Base-by-base conservation (phyloP, 2,329 filamentous ascomycete species). In the Aspergillus sp. region DNA sequence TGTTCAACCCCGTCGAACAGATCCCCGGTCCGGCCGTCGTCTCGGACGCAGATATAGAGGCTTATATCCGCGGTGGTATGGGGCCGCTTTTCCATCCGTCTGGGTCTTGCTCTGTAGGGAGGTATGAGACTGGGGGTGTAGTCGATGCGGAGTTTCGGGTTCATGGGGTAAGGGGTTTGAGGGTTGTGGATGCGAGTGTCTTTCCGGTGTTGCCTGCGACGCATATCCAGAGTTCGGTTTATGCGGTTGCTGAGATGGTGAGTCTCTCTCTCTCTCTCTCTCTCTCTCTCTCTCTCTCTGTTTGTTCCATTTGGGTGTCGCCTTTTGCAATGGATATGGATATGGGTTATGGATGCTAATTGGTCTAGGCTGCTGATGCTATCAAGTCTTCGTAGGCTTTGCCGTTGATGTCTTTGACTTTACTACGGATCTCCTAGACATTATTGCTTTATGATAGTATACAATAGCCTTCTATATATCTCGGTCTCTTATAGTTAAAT, bases 241-340 rank as follows among this genome's bases (percentile, higher is more conserved):
- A 58, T 52, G 51, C 56, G 17, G 52, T 55, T 45, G 56, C 46
- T 4, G 52, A 55, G 19, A 55, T 45, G 52, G 51, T 47, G 40
- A 31, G 46, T 14, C n/a, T n/a, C 25, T 8, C 25, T 21, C 21
- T 21, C 19, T 21, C 21, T 21, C 21, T 27, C 17, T 21, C 19
- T 21, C 21, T 21, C 21, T 27, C 17, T 19, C 19, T 19, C 19
- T 17, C 17, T 21, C 19, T 21, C 21, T 21, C 21, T 27, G 25
- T 2, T 27, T 7, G 25, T 27, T 27, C 25, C 25, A 27, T 27
- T 3, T 21, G 21, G 21, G 21, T 21, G 21, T 21, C 21, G 21
- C 21, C 21, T 21, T 21, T 21, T 21, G 21, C 21, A 21, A 21
- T 21, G 21, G 21, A 21, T 21, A 21, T 21, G 4, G 19, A 4